Conservation (phyloP, 345 rosid species). For the Eutrema heterophyllum region DNA sequence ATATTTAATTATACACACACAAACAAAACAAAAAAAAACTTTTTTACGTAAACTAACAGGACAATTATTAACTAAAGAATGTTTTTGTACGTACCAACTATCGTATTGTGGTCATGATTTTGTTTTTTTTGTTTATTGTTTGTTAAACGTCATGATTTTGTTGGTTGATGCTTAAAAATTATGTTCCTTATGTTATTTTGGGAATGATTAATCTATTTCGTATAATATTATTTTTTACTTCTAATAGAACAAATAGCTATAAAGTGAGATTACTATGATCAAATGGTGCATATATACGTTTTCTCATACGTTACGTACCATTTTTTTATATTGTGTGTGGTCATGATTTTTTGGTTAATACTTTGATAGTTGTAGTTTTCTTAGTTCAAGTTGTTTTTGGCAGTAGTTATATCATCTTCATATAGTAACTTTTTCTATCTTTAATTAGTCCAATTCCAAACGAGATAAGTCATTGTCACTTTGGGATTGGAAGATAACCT, state of each 20-base stretch:
- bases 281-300: not conserved
- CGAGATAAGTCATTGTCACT: slow-evolving; percentile 6
- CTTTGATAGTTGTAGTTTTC: not conserved
- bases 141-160: not conserved
- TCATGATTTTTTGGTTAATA: not conserved
- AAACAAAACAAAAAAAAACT: not conserved
- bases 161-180: not conserved
- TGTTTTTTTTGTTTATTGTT: not conserved
- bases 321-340: not conserved
- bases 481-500: slow-evolving; percentile 6
- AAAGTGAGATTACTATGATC: not conserved
- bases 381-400: not conserved
- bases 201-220: not conserved
- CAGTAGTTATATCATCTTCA: not conserved
- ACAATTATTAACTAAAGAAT: not conserved
- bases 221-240: not conserved
- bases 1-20: too few relatives aligned
- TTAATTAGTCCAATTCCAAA: not conserved
- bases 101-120: not conserved
- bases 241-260: not conserved
- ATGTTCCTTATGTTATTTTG: not conserved
- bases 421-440: not conserved
- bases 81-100: not conserved
- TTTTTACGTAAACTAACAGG: not conserved
- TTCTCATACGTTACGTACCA: not conserved